Percentiles rank a stretch among this genome's conserved stretches.
Evolutionary conservation across 2,329 filamentous ascomycete species (phyloP).

Genomic region (Ophiostoma piceae): DNA sequence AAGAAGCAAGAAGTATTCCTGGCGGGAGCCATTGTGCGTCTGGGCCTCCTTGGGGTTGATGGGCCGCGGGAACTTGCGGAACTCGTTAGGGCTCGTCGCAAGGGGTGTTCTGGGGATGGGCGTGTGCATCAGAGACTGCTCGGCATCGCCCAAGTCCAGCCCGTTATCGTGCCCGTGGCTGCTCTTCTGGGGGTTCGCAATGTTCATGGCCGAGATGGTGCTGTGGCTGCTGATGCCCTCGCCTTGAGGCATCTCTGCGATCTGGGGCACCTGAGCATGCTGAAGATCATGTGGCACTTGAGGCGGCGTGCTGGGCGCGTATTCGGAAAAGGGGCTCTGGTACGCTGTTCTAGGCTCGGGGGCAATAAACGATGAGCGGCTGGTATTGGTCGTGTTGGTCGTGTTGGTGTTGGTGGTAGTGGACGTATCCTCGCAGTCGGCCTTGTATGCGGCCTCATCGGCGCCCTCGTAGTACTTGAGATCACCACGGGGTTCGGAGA

Average conservation of each 20-base stretch:
- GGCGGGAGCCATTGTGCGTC: slow-evolving; percentile 57
- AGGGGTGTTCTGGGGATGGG: slow-evolving; percentile 15
- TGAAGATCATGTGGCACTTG: not conserved
- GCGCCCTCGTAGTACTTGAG: slow-evolving; percentile 90
- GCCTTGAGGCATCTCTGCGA: not conserved
- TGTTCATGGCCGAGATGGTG: slow-evolving; percentile 25
- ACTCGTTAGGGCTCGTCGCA: slow-evolving; percentile 17
- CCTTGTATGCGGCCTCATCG: slow-evolving; percentile 73
- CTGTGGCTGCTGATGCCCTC: slow-evolving; percentile 21
- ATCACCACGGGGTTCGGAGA: slow-evolving; percentile 64
- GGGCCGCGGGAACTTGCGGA: slow-evolving; percentile 51
- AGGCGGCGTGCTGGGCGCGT: not conserved
- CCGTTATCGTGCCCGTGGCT: slow-evolving; percentile 4
- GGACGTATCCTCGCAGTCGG: slow-evolving; percentile 52
- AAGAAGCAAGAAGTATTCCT: slow-evolving; percentile 87
- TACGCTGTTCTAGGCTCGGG: not conserved
- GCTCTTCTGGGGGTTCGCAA: slow-evolving; percentile 19
- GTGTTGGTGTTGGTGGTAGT: slow-evolving; percentile 15
- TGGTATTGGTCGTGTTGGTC: slow-evolving; percentile 24
- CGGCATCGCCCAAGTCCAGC: slow-evolving; percentile 8
- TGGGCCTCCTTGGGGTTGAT: slow-evolving; percentile 74
- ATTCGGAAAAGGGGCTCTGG: slow-evolving; percentile 12
- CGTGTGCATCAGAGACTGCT: slow-evolving; percentile 2
- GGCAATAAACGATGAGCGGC: slow-evolving; percentile 24
- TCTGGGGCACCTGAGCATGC: too few relatives aligned